Percentiles rank a stretch among this genome's conserved stretches.
Evolutionary conservation across 257 asterid genomes (phyloP).

Genomic region (Solanum okadae): DNA sequence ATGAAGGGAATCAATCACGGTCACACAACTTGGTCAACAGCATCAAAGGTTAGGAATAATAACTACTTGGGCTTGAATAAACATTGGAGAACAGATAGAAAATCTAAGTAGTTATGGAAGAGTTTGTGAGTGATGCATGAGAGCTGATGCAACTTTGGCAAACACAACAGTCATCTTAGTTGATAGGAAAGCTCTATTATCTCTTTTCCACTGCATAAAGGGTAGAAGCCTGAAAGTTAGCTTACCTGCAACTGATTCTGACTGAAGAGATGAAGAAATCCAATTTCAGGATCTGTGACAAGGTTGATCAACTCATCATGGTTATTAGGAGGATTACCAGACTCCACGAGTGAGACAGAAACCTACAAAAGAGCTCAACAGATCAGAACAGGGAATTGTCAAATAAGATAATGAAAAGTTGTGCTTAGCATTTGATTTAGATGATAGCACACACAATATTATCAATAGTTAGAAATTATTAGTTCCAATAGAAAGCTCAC

Average conservation of each 20-base stretch:
- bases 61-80: not conserved
- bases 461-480: not conserved
- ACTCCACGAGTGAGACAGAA: constrained; percentile 64
- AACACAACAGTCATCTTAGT: not conserved
- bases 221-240: not conserved
- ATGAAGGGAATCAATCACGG: not conserved
- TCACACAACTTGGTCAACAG: not conserved
- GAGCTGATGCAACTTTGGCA: not conserved
- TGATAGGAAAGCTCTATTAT: not conserved
- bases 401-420: not conserved
- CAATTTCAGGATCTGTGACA: constrained; percentile 62
- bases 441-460: not conserved
- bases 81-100: not conserved
- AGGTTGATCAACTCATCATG: constrained; percentile 74
- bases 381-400: not conserved
- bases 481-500: constrained; percentile 18
- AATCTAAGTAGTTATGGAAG: not conserved
- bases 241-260: constrained; percentile 89
- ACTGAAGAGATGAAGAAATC: constrained; percentile 75
- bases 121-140: not conserved
- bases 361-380: constrained; percentile 35
- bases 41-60: not conserved
- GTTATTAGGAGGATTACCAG: constrained; percentile 53
- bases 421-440: not conserved
- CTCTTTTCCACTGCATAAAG: not conserved